Conservation (phyloP, 805 yeast genomes). For the Candida gorgasii region DNA sequence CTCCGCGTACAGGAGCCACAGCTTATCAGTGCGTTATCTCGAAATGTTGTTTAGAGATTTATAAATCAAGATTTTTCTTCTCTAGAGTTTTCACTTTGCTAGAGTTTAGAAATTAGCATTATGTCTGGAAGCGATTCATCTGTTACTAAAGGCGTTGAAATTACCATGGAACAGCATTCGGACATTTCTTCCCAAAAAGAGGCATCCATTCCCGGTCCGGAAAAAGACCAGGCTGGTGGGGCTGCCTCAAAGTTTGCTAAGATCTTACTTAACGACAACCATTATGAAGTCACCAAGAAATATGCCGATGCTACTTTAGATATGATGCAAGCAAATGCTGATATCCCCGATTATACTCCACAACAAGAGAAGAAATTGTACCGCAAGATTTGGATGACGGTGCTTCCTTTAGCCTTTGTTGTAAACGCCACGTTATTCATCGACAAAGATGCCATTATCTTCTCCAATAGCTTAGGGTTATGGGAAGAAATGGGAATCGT, state of each 20-base stretch:
- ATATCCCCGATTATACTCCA: conserved; percentile 12
- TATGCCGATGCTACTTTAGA: conserved; percentile 13
- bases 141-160: not conserved
- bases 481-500: conserved; percentile 47
- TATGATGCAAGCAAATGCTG: conserved; percentile 7
- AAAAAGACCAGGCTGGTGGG: not conserved
- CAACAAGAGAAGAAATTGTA: conserved; percentile 14
- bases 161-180: not conserved
- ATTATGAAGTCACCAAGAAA: conserved; percentile 10
- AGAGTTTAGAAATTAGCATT: too few species aligned
- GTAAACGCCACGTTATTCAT: conserved; percentile 43
- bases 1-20: conserved; percentile 2
- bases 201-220: not conserved
- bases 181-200: not conserved
- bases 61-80: not conserved
- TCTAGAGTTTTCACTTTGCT: too few species aligned
- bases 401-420: conserved; percentile 25
- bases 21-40: not conserved
- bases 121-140: too few species aligned
- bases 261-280: conserved; percentile 10
- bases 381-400: conserved; percentile 16
- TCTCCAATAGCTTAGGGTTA: conserved; percentile 49
- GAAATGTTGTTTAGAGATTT: not conserved
- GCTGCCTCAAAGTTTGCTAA: conserved; percentile 3
- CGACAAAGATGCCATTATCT: conserved; percentile 54